Evolutionary conservation across 768 basidiomycete genomes (phyloP).

Genomic region (Pulveroboletus ravenelii): DNA sequence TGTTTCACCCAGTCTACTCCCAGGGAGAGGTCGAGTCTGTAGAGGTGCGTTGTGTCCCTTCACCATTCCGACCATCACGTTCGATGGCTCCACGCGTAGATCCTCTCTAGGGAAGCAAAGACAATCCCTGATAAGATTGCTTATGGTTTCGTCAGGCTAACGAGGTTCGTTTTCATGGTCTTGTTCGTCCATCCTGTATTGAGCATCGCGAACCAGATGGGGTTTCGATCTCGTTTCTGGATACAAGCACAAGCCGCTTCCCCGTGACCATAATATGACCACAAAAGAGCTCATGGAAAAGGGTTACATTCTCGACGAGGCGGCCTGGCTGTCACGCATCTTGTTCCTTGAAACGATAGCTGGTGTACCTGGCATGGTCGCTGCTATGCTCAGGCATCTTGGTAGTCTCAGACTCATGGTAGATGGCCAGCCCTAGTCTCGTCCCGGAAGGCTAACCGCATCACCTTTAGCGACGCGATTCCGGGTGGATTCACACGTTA

Average conservation of each 20-base stretch:
- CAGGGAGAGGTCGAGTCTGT: constrained; percentile 67
- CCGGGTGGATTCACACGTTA: constrained; percentile 87
- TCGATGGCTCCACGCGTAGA: constrained; percentile 35
- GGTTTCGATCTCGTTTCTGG: constrained; percentile 82
- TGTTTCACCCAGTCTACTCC: constrained; percentile 91
- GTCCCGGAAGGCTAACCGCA: constrained; percentile 5
- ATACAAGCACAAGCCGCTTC: constrained; percentile 73
- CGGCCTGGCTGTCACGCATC: constrained; percentile 70
- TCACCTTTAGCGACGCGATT: constrained; percentile 43
- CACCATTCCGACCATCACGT: neutral
- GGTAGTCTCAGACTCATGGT: constrained; percentile 87
- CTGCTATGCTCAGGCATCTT: constrained; percentile 81
- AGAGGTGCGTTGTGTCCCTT: constrained; percentile 39
- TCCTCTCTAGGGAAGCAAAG: constrained; percentile 62
- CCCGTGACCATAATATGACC: constrained; percentile 58
- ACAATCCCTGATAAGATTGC: constrained; percentile 75
- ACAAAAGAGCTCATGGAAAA: constrained; percentile 68
- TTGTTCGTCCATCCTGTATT: neutral
- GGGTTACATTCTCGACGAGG: constrained; percentile 69
- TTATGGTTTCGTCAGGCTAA: constrained; percentile 51
- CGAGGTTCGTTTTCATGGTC: constrained; percentile 35
- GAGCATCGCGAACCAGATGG: constrained; percentile 34
- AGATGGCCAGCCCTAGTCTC: constrained; percentile 18
- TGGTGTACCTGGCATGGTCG: constrained; percentile 96
- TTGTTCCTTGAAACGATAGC: constrained; percentile 85